Base-by-base conservation (phyloP, 139 green algal species). In the Deuterostichococcus epilithicus region DNA sequence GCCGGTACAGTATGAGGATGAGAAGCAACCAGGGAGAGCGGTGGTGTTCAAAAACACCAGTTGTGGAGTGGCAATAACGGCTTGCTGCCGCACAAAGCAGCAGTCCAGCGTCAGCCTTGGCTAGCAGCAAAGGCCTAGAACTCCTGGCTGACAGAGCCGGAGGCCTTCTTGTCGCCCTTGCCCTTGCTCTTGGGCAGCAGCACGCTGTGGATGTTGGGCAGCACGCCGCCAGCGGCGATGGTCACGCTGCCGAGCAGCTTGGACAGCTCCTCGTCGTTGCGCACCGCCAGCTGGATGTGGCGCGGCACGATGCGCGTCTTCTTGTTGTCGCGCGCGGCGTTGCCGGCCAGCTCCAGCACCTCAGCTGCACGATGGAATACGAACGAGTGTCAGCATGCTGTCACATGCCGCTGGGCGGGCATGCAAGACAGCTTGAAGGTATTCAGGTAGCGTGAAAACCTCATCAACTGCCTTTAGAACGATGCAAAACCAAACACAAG, bases 231-330 rank as follows among this genome's bases (percentile, higher is more conserved):
- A 33, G 68, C 34, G 23, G 85, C 81, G 58, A 90, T 88, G 58
- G 80, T 90, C 6, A 52, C 42, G 59, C 84, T 44, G 71, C 72
- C 73, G 3, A 90, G 83, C 78, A 98, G 89, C 90, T 97, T 97
- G 88, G 75, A 85, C 78, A 98, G 90, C 90, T 98, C 94, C 89
- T 98, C 93, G 70, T 98, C 93, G 79, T 97, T 98, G 79, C 92
- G 73, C 32, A 89, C 81, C 23, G 86, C 86, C 39, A 90, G 85
- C 85, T 95, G 89, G 81, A 95, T 93, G 83, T 96, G 90, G 68
- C 92, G 83, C 34, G 90, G 89, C 0, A 90, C 76, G 81, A 93
- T 93, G 81, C 89, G 84, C 20, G 86, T 85, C 86, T 93, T 93
- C 86, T 93, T 93, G 89, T 92, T 93, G 84, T 93, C 87, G n/a